Conservation (phyloP, 345 rosid species). For the Cardamine chenopodiifolia region DNA sequence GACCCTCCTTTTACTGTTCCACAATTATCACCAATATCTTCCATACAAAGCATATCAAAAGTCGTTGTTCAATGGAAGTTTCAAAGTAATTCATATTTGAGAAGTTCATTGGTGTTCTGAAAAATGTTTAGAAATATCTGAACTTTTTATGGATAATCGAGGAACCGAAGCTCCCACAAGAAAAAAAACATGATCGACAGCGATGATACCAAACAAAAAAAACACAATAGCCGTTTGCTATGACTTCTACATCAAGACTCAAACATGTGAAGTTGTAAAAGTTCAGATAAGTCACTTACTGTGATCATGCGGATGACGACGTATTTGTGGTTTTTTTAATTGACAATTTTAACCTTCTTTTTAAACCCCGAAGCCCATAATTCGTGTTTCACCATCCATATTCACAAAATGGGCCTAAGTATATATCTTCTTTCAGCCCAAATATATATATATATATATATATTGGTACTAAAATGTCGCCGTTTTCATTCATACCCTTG, state of each 20-base stretch:
- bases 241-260: neutral
- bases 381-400: neutral
- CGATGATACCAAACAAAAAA: neutral
- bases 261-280: neutral
- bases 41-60: neutral
- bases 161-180: neutral
- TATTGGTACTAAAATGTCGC: neutral
- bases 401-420: neutral
- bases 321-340: neutral
- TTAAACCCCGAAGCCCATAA: conserved; percentile 4
- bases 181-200: neutral
- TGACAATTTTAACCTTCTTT: neutral
- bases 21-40: neutral
- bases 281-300: neutral
- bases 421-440: neutral
- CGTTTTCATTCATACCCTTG: conserved; percentile 16
- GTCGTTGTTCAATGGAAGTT: neutral
- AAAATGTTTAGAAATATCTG: neutral
- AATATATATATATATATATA: too few relatives aligned
- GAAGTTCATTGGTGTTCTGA: neutral
- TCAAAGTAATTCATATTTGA: neutral
- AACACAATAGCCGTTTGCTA: neutral
- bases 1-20: neutral
- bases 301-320: neutral
- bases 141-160: neutral